phyloP scores from a whole-genome alignment of 805 yeast genomes.

The Cyberlindnera misumaiensis region DNA sequence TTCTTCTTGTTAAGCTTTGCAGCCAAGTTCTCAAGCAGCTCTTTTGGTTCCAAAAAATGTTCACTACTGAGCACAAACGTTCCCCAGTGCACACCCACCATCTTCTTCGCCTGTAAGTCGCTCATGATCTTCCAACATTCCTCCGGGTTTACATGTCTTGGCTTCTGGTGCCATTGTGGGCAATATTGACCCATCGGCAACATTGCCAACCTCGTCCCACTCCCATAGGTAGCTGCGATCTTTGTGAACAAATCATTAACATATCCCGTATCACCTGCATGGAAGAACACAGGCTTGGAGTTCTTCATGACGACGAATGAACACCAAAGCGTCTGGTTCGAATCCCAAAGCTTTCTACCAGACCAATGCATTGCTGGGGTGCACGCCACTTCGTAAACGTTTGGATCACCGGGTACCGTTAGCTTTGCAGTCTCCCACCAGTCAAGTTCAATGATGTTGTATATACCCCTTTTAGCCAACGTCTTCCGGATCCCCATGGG shows the following conservation, averaged over 20 bases:
- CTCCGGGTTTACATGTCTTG: constrained; percentile 79
- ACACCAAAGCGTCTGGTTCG: constrained; percentile 83
- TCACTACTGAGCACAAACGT: constrained; percentile 88
- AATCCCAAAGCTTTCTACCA: constrained; percentile 74
- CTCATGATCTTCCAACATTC: constrained; percentile 67
- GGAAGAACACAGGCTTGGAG: constrained; percentile 69
- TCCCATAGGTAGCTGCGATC: constrained; percentile 59
- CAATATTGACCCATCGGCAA: constrained; percentile 94
- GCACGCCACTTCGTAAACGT: constrained; percentile 72
- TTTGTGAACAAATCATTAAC: constrained; percentile 61
- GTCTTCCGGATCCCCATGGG: constrained; percentile 70
- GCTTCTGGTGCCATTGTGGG: constrained; percentile 90
- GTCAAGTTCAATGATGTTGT: constrained; percentile 65
- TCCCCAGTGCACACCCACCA: constrained; percentile 95
- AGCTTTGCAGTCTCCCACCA: constrained; percentile 82
- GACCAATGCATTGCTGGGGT: constrained; percentile 98
- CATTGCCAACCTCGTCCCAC: constrained; percentile 55
- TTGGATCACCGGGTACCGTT: constrained; percentile 25
- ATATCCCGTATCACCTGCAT: constrained; percentile 95
- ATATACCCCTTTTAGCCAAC: constrained; percentile 52
- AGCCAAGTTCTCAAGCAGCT: constrained; percentile 46
- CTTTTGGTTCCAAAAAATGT: constrained; percentile 78
- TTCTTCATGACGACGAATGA: constrained; percentile 67
- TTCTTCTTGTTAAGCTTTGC: constrained; percentile 27
- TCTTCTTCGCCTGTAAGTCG: constrained; percentile 51